These are phyloP conservation scores for Lenwebbia sp. DNA, from an alignment of 345 rosid species.

Conservation along the genomic window DNA sequence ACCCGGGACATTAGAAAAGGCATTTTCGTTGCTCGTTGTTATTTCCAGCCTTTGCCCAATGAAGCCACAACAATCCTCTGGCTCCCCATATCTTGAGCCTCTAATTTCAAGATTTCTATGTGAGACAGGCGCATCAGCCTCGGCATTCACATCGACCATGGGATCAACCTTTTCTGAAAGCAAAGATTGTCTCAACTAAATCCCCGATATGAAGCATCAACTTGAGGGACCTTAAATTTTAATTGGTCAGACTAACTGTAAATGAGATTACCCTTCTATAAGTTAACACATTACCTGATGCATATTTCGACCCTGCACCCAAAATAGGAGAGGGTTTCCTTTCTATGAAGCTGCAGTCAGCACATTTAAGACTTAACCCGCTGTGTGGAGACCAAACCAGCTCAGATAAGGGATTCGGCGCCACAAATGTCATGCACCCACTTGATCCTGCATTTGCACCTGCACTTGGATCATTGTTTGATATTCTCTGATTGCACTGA, in stretches of 20 bases:
- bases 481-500: constrained; percentile 16
- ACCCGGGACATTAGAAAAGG: neutral
- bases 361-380: constrained; percentile 67
- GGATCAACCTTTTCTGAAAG: constrained; percentile 1
- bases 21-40: neutral
- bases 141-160: neutral
- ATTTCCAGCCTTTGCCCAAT: neutral
- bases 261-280: neutral
- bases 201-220: neutral
- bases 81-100: neutral
- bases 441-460: constrained; percentile 84
- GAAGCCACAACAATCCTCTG: neutral
- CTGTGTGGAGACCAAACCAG: constrained; percentile 87
- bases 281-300: constrained; percentile 4
- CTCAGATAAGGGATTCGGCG: constrained; percentile 58
- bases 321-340: constrained; percentile 23
- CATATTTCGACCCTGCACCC: constrained; percentile 27
- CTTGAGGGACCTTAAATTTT: neutral
- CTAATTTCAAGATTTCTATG: neutral
- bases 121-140: neutral
- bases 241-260: neutral
- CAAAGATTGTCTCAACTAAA: neutral
- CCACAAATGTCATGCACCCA: constrained; percentile 30
- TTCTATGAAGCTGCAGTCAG: constrained; percentile 48
- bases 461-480: constrained; percentile 48